phyloP scores from a whole-genome alignment of 1,284 basidiomycete species.

The Taiwanofungus camphoratus region DNA sequence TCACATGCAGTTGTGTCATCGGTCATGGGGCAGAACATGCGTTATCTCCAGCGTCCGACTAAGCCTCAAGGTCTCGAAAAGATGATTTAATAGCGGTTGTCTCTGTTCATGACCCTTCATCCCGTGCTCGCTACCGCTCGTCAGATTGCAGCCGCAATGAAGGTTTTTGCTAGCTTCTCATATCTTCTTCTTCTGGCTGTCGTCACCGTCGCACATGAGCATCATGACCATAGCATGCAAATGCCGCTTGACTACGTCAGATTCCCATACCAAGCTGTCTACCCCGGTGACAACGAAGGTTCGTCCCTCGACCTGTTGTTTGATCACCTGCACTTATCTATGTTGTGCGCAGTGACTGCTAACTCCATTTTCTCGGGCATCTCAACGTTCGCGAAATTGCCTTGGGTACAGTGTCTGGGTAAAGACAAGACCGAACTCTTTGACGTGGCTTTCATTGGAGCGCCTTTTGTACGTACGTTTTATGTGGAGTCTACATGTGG shows the following conservation, averaged over 20 bases:
- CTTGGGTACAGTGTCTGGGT: constrained; percentile 69
- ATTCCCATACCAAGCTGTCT: constrained; percentile 52
- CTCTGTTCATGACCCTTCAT: not conserved
- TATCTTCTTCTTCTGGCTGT: constrained; percentile 12
- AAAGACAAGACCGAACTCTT: constrained; percentile 48
- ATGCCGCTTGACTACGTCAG: constrained; percentile 60
- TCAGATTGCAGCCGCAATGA: constrained; percentile 15
- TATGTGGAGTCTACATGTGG: not conserved
- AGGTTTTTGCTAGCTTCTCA: constrained; percentile 9
- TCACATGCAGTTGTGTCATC: constrained; percentile 1
- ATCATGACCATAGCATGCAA: constrained; percentile 40
- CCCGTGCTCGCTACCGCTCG: not conserved
- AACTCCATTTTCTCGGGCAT: constrained; percentile 71
- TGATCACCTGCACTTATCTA: not conserved
- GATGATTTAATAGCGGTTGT: constrained; percentile 4
- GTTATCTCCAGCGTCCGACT: constrained; percentile 13
- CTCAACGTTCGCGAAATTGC: constrained; percentile 69
- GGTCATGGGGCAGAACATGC: constrained; percentile 15
- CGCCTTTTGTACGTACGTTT: constrained; percentile 57
- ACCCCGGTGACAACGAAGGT: constrained; percentile 55
- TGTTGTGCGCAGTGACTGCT: constrained; percentile 47
- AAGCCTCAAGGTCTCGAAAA: not conserved
- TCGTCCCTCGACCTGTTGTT: constrained; percentile 3
- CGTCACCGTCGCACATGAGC: constrained; percentile 33
- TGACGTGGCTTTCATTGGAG: constrained; percentile 76